Conservation (phyloP, 495 filamentous ascomycete species). For the Penicillium longicatenatum region DNA sequence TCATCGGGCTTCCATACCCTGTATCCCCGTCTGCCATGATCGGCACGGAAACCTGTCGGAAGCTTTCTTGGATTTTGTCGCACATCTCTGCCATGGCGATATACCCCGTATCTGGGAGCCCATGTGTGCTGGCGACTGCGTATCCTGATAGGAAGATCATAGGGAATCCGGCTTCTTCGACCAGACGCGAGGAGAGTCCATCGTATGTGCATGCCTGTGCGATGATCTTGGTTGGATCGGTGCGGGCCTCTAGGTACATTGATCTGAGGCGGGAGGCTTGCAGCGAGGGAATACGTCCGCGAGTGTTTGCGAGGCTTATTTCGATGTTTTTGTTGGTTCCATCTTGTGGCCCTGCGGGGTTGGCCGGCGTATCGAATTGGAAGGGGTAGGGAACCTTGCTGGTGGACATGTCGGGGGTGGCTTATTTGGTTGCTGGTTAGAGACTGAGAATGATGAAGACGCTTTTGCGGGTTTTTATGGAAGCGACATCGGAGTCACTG, state of each 20-base stretch:
- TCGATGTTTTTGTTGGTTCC: constrained; percentile 14
- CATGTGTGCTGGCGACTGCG: constrained; percentile 34
- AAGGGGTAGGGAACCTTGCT: constrained; percentile 38
- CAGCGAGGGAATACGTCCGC: constrained; percentile 31
- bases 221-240: constrained; percentile 38
- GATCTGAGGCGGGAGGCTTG: constrained; percentile 39
- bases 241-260: constrained; percentile 40
- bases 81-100: constrained; percentile 48
- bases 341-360: constrained; percentile 9
- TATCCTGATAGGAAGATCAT: constrained; percentile 42
- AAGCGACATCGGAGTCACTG: neutral
- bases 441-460: too few relatives aligned
- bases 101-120: constrained; percentile 47
- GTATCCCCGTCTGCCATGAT: constrained; percentile 47
- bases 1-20: constrained; percentile 46
- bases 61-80: constrained; percentile 40
- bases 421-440: neutral
- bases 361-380: constrained; percentile 23
- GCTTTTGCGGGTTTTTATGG: neutral
- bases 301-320: constrained; percentile 26
- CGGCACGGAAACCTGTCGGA: constrained; percentile 35
- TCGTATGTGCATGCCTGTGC: constrained; percentile 43
- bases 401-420: constrained; percentile 9
- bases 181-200: constrained; percentile 40
- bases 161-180: constrained; percentile 45